Percentiles rank a stretch among this genome's conserved stretches.
These are phyloP conservation scores for Teratosphaeria destructans DNA, from an alignment of 2,329 filamentous ascomycete genomes.

Conservation along the genomic window DNA sequence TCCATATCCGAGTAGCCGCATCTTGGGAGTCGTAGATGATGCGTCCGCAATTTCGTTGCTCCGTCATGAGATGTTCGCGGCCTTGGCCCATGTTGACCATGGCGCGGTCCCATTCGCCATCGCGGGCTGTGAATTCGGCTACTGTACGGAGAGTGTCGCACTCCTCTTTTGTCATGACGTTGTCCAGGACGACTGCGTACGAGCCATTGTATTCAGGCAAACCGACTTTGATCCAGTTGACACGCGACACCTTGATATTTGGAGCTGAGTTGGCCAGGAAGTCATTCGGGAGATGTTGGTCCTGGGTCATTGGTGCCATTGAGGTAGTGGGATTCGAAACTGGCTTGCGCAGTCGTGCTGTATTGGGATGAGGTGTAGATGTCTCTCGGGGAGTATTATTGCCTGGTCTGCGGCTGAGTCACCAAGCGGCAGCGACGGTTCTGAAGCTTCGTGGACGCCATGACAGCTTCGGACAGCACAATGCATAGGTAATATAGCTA, in stretches of 20 bases:
- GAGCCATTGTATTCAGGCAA: constrained; percentile 44
- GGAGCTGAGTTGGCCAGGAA: constrained; percentile 40
- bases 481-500: too few species aligned
- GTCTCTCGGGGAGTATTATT: not conserved
- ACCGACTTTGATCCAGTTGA: constrained; percentile 44
- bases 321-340: not conserved
- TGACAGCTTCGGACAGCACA: too few species aligned
- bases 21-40: too few species aligned
- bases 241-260: constrained; percentile 36
- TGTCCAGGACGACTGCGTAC: constrained; percentile 55
- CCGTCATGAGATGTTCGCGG: too few species aligned
- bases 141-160: constrained; percentile 47
- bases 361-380: too few species aligned
- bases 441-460: too few species aligned
- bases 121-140: constrained; percentile 18
- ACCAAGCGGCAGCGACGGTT: not conserved
- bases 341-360: too few species aligned
- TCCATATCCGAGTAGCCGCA: too few species aligned
- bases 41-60: too few species aligned
- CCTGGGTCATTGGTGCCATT: not conserved
- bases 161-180: constrained; percentile 52
- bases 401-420: not conserved
- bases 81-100: too few species aligned
- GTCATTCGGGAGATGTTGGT: constrained; percentile 26
- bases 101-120: too few species aligned